These are phyloP conservation scores for Setaria viridis DNA, from an alignment of 202 grass and related monocot species.

Conservation along the genomic window DNA sequence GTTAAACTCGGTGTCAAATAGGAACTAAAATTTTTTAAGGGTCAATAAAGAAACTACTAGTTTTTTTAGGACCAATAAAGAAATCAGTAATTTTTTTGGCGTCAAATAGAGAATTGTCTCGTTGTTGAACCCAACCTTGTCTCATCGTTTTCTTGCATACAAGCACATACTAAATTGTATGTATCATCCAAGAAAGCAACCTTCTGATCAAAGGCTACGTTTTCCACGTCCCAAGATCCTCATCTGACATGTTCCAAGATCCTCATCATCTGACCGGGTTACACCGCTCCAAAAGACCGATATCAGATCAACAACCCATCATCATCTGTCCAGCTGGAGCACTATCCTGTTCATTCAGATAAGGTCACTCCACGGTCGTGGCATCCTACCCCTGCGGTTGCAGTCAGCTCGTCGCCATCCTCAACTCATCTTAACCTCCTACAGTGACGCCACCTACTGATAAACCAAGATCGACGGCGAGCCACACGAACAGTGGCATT, in stretches of 20 bases:
- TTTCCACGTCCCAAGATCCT: not conserved
- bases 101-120: too few species aligned
- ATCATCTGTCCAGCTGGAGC: not conserved
- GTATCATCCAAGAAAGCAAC: not conserved
- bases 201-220: not conserved
- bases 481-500: not conserved
- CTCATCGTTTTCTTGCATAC: not conserved
- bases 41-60: too few species aligned
- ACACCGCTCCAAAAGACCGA: not conserved
- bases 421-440: not conserved
- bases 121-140: not conserved
- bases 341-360: not conserved
- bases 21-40: too few species aligned
- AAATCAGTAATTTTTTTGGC: too few species aligned
- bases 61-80: too few species aligned
- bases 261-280: not conserved
- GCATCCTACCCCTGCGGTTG: not conserved
- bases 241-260: not conserved
- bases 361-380: not conserved
- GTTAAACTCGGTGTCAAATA: too few species aligned
- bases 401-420: not conserved
- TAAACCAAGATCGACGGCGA: not conserved
- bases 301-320: not conserved
- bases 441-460: not conserved
- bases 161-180: not conserved